Percentiles rank a stretch among this genome's conserved stretches.
Evolutionary conservation across 2,329 filamentous ascomycete genomes (phyloP).

Genomic region (Xylariaceae sp.): DNA sequence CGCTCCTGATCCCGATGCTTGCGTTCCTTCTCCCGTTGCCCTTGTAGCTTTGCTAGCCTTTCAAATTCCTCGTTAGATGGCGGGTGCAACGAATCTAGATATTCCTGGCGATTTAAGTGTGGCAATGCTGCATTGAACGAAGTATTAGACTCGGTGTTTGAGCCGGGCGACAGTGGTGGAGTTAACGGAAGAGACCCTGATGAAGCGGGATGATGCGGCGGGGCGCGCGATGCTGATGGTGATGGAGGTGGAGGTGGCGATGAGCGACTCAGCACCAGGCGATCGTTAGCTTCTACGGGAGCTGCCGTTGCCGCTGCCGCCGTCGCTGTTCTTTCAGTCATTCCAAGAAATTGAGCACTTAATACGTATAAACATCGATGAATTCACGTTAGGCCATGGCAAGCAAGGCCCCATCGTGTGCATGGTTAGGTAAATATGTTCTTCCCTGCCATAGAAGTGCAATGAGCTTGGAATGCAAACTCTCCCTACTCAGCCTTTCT

Average conservation of each 20-base stretch:
- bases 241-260: slow-evolving; percentile 5
- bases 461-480: background rate
- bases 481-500: no score
- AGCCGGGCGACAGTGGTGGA: slow-evolving; percentile 26
- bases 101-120: slow-evolving; percentile 42
- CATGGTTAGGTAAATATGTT: background rate
- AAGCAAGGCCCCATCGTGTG: background rate
- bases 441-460: background rate
- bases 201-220: slow-evolving; percentile 12
- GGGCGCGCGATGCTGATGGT: slow-evolving; percentile 8
- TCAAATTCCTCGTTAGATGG: slow-evolving; percentile 51
- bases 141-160: slow-evolving; percentile 20
- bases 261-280: no score
- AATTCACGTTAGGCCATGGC: background rate
- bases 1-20: slow-evolving; percentile 45
- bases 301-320: no score
- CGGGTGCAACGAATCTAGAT: slow-evolving; percentile 54
- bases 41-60: slow-evolving; percentile 53
- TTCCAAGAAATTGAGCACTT: background rate
- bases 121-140: slow-evolving; percentile 29
- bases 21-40: slow-evolving; percentile 48
- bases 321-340: slow-evolving; percentile 12
- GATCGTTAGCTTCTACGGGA: slow-evolving; percentile 4
- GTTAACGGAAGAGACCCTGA: slow-evolving; percentile 26
- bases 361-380: background rate